Evolutionary conservation across 2,329 filamentous ascomycete species (phyloP), one percentile per base, ranked within the genome.

Genomic region (Colletotrichum paranaense): DNA sequence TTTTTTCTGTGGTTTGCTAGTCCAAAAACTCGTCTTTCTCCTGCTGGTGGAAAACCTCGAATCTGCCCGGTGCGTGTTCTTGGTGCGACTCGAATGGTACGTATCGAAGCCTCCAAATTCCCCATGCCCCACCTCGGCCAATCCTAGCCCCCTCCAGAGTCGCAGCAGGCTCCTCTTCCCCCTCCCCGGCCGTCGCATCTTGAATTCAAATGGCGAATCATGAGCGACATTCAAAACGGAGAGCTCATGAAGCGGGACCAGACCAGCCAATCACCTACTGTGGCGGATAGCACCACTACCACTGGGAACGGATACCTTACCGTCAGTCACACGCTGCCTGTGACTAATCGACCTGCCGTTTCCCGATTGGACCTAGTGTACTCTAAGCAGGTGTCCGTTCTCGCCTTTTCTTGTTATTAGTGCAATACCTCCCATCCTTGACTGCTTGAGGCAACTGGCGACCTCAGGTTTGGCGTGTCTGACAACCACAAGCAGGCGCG

Each of bases 121-220:
- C 28, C n/a, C n/a, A 5, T 14, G 30, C 16, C 46, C 62, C 71
- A 73, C 35, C 46, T 35, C 38, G 28, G 56, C 71, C 71, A 73
- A 73, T 73, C 71, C 71, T 60, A 73, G 30, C 67, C 60, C 62
- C 71, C 56, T 66, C 19, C 56, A 66, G 71, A 55, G 71, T 73
- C 56, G 70, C 52, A 73, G 38, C 56, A 60, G 70, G 62, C 71
- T 73, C 62, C 71, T 62, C 67, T 60, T 52, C 58, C 42, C 65
- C 57, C 49, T 49, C 24, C 46, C 55, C 35, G 55, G 28, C 62
- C 60, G 60, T 71, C 62, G 60, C 71, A 73, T 66, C 56, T 66
- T 35, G 62, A 71, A 66, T 66, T 66, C 46, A 58, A 53, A 35
- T 26, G 65, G 38, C 71, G 67, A 73, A 73, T 73, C 71, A 73